phyloP scores from a whole-genome alignment of 2,329 filamentous ascomycete genomes.

The Fusarium fujikuroi region DNA sequence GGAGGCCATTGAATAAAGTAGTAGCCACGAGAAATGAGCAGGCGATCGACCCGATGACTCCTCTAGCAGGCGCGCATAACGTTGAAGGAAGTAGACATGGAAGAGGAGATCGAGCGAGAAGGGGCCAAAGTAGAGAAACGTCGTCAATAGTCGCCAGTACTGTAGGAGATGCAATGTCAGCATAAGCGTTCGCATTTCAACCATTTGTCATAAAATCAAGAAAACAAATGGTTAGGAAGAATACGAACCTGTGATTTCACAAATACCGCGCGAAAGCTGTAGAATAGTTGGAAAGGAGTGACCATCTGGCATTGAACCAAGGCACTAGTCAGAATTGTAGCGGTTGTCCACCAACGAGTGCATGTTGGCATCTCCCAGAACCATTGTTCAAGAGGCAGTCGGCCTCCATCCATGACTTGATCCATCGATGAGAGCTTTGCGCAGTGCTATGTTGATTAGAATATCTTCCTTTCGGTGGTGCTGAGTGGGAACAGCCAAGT shows the following conservation, averaged over 20 bases:
- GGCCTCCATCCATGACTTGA: slow-evolving; percentile 69
- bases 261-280: slow-evolving; percentile 93
- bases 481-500: background rate
- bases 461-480: background rate
- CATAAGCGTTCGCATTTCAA: background rate
- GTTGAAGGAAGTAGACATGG: slow-evolving; percentile 97
- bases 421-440: slow-evolving; percentile 57
- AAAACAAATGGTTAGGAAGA: background rate
- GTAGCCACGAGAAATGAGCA: slow-evolving; percentile 93
- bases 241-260: slow-evolving; percentile 83
- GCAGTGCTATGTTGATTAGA: background rate
- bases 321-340: slow-evolving; percentile 86
- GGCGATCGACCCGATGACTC: slow-evolving; percentile 92
- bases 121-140: slow-evolving; percentile 97
- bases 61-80: slow-evolving; percentile 94
- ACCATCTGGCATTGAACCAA: slow-evolving; percentile 94
- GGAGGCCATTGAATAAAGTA: slow-evolving; percentile 84
- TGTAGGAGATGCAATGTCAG: slow-evolving; percentile 52
- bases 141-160: slow-evolving; percentile 97
- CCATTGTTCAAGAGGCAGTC: slow-evolving; percentile 92
- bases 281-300: slow-evolving; percentile 95
- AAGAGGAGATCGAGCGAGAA: slow-evolving; percentile 94
- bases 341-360: slow-evolving; percentile 96
- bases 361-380: slow-evolving; percentile 99
- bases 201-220: background rate